These are phyloP conservation scores for Jamesozyma piceae DNA, from an alignment of 805 yeast species.

Conservation along the genomic window DNA sequence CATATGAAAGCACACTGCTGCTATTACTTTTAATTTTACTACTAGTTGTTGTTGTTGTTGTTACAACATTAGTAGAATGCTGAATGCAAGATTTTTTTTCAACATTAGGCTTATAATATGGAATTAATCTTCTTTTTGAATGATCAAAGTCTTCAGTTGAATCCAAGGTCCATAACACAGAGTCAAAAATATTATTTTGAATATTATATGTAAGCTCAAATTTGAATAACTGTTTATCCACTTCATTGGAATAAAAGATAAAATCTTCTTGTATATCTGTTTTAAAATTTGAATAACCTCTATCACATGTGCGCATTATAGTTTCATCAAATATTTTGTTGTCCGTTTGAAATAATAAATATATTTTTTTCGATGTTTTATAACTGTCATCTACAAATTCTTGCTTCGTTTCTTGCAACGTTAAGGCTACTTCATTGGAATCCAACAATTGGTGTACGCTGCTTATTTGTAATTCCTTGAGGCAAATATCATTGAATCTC, in stretches of 20 bases:
- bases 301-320: slow-evolving; percentile 38
- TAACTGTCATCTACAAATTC: neutral
- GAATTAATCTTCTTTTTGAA: slow-evolving; percentile 52
- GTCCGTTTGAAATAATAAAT: slow-evolving; percentile 25
- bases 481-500: neutral
- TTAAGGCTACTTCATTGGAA: neutral
- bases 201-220: neutral
- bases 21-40: neutral
- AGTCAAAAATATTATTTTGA: neutral
- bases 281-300: slow-evolving; percentile 41
- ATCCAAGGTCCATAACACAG: slow-evolving; percentile 43
- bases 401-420: neutral
- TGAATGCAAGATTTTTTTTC: neutral
- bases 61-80: neutral
- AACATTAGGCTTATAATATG: slow-evolving; percentile 30
- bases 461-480: neutral
- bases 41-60: neutral
- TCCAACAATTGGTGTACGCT: neutral
- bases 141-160: slow-evolving; percentile 61
- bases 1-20: slow-evolving; percentile 30
- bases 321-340: slow-evolving; percentile 30
- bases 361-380: neutral
- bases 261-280: slow-evolving; percentile 51
- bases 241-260: slow-evolving; percentile 34
- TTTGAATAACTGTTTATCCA: slow-evolving; percentile 20